Evolutionary conservation across 345 rosid genomes (phyloP).

Genomic region (Noccaea caerulescens): DNA sequence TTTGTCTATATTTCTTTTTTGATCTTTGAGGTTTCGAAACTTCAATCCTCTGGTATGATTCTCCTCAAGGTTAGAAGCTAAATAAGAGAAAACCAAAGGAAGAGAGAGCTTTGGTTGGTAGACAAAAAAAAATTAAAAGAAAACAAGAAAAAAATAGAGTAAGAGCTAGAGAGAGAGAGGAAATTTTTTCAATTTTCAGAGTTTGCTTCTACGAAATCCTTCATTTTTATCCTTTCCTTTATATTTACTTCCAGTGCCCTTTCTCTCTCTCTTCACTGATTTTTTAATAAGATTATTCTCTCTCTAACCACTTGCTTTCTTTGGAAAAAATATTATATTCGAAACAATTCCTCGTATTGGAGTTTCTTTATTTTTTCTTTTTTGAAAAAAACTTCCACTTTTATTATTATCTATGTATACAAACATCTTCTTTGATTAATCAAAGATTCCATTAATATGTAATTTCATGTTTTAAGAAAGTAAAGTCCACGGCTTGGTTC

Average conservation of each 20-base stretch:
- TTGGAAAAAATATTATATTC: conserved; percentile 43
- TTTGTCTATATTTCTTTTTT: conserved; percentile 41
- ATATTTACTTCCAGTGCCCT: conserved; percentile 33
- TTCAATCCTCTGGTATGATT: conserved; percentile 44
- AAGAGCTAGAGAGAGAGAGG: conserved; percentile 34
- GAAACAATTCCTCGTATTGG: conserved; percentile 42
- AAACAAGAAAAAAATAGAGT: conserved; percentile 16
- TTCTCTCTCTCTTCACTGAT: conserved; percentile 33
- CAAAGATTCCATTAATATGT: conserved; percentile 41
- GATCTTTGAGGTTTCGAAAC: conserved; percentile 35
- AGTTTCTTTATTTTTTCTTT: conserved; percentile 27
- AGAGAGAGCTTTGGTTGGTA: conserved; percentile 37
- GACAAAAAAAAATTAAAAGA: conserved; percentile 17
- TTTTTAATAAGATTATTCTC: conserved; percentile 37
- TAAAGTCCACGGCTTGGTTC: conserved; percentile 44
- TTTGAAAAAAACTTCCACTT: conserved; percentile 23
- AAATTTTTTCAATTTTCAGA: conserved; percentile 1
- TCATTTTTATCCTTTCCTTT: conserved; percentile 45
- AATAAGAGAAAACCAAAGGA: conserved; percentile 43
- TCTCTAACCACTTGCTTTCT: conserved; percentile 57
- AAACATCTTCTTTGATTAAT: conserved; percentile 39
- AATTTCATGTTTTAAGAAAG: conserved; percentile 44
- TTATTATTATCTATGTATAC: conserved; percentile 35
- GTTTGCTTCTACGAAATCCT: conserved; percentile 60
- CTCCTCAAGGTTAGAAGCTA: conserved; percentile 47